These are phyloP conservation scores for Podila epicladia DNA, from an alignment of 192 early-diverging fungal genomes.

Conservation along the genomic window DNA sequence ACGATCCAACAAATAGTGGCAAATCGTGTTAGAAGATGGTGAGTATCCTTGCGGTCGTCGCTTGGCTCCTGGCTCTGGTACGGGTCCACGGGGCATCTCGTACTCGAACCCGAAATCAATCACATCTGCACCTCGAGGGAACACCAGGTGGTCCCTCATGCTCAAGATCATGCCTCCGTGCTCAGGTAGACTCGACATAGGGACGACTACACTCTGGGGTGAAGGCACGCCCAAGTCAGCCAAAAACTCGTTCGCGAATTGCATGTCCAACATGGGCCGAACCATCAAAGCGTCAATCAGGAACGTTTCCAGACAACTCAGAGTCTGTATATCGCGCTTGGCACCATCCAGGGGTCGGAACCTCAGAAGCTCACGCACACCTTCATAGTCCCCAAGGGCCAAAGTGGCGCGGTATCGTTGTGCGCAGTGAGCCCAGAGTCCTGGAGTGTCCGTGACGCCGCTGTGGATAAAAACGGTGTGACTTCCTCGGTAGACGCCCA, in stretches of 20 bases:
- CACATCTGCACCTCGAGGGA: conserved; percentile 50
- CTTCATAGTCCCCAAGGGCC: conserved; percentile 75
- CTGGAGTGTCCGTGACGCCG: conserved; percentile 67
- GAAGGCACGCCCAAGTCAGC: conserved; percentile 52
- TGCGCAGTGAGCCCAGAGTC: conserved; percentile 75
- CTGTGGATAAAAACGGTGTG: conserved; percentile 73
- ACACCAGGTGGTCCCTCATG: conserved; percentile 71
- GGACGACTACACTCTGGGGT: conserved; percentile 65
- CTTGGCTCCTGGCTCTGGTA: conserved; percentile 29
- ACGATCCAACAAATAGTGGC: conserved; percentile 77
- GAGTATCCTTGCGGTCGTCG: conserved; percentile 46
- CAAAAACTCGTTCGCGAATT: conserved; percentile 63
- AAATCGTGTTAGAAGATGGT: conserved; percentile 42
- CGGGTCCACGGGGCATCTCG: conserved; percentile 33
- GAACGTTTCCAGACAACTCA: conserved; percentile 68
- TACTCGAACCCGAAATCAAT: conserved; percentile 54
- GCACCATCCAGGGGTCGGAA: conserved; percentile 63
- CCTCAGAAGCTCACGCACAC: conserved; percentile 67
- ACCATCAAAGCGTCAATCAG: conserved; percentile 74
- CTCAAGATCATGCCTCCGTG: conserved; percentile 80
- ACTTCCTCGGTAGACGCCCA: conserved; percentile 78
- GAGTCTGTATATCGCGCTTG: conserved; percentile 65
- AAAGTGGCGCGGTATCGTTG: conserved; percentile 75
- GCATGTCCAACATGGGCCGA: conserved; percentile 53
- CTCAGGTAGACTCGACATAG: conserved; percentile 76